Conservation (phyloP, 1,139 yeast species). For the Pichia sp. region DNA sequence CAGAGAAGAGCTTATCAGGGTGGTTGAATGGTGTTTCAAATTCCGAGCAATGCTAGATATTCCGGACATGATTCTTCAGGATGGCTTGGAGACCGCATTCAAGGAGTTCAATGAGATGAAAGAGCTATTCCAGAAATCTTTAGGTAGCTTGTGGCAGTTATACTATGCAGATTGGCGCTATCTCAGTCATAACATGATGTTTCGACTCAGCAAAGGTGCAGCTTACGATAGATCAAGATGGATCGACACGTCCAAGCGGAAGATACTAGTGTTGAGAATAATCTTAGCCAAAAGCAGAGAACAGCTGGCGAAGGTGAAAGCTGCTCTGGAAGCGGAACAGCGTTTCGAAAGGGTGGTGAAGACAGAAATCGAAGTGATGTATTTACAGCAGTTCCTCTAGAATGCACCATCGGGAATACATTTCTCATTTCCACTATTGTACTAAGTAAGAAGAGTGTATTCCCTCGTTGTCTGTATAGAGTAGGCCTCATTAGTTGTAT, state of each 20-base stretch:
- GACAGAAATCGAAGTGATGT: conserved; percentile 21
- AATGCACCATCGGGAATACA: no score
- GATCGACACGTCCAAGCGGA: conserved; percentile 11
- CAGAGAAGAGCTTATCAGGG: conserved; percentile 21
- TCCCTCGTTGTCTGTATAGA: no score
- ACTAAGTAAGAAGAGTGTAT: no score
- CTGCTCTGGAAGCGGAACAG: conserved; percentile 21
- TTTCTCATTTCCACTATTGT: no score
- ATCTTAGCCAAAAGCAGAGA: conserved; percentile 17
- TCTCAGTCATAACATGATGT: conserved; percentile 15
- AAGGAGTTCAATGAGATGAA: conserved; percentile 17
- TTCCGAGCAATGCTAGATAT: conserved; percentile 22
- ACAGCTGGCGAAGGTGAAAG: conserved; percentile 15
- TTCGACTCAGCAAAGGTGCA: conserved; percentile 11
- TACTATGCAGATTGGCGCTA: conserved; percentile 20
- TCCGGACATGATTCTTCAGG: conserved; percentile 19
- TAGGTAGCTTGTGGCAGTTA: conserved; percentile 12
- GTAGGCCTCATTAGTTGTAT: no score
- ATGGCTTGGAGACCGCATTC: conserved; percentile 17
- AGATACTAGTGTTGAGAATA: conserved; percentile 20
- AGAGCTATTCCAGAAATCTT: conserved; percentile 12
- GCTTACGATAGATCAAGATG: conserved; percentile 10
- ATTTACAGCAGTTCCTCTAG: conserved; percentile 12
- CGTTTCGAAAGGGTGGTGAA: conserved; percentile 22
- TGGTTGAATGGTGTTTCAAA: conserved; percentile 25